These are phyloP conservation scores for Penicillium occitanis DNA, from an alignment of 2,329 filamentous ascomycete species.

Conservation along the genomic window DNA sequence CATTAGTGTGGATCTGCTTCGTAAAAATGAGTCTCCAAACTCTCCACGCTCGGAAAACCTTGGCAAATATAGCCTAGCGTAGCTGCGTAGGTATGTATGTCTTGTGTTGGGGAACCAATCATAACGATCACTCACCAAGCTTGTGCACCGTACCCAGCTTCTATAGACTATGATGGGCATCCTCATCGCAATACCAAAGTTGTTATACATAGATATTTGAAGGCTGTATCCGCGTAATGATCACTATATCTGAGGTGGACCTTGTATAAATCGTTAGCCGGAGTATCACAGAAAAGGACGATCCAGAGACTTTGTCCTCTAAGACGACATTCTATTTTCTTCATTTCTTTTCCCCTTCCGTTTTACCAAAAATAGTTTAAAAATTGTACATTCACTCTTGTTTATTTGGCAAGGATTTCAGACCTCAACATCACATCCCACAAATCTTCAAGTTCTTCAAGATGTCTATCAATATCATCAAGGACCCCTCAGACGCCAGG, in stretches of 20 bases:
- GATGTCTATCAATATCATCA: constrained; percentile 6
- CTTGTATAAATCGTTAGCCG: neutral
- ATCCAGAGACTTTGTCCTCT: too few species aligned
- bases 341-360: too few species aligned
- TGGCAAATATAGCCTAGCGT: neutral
- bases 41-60: neutral
- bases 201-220: too few species aligned
- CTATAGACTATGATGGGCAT: too few species aligned
- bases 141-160: neutral
- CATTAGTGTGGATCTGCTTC: neutral
- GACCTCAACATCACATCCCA: neutral
- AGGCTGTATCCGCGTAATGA: too few species aligned
- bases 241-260: too few species aligned
- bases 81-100: neutral
- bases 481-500: constrained; percentile 3
- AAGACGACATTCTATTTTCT: too few species aligned
- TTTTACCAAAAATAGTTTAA: too few species aligned
- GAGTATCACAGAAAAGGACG: neutral
- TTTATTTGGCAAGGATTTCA: too few species aligned
- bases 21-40: neutral
- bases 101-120: neutral
- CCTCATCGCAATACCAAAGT: too few species aligned
- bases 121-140: neutral
- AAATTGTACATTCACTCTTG: too few species aligned
- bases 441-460: neutral